Percentiles rank a stretch among this genome's conserved stretches.
Evolutionary conservation across 139 green algal species (phyloP).

Genomic region (Pedinophyceae sp.): DNA sequence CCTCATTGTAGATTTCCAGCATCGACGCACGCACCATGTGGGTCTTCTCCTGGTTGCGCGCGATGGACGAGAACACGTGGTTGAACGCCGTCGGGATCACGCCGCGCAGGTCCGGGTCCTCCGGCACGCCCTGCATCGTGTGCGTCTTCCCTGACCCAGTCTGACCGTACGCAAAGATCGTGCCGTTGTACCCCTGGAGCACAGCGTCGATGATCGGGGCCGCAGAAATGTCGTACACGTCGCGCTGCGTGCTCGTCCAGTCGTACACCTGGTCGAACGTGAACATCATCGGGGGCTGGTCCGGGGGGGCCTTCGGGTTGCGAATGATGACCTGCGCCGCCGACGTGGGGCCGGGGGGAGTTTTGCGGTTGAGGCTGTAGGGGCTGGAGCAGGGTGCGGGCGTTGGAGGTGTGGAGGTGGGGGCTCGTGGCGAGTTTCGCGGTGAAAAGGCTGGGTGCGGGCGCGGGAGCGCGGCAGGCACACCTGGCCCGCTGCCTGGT

Average conservation of each 20-base stretch:
- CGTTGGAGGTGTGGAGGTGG: no score
- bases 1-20: constrained; percentile 9
- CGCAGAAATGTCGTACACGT: constrained; percentile 51
- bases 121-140: constrained; percentile 8
- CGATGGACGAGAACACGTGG: constrained; percentile 18
- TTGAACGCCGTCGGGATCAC: not conserved
- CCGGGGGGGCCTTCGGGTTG: constrained; percentile 36
- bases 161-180: constrained; percentile 9
- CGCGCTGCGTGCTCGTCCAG: constrained; percentile 31
- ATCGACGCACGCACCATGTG: constrained; percentile 16
- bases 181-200: constrained; percentile 58
- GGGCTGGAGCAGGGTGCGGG: no score
- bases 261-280: constrained; percentile 63
- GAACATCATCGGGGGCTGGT: constrained; percentile 38
- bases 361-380: no score
- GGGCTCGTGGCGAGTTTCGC: no score
- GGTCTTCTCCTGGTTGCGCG: constrained; percentile 24
- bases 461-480: no score
- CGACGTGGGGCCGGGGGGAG: no score
- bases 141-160: constrained; percentile 11
- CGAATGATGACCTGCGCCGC: no score
- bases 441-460: no score
- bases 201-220: constrained; percentile 41
- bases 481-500: not conserved
- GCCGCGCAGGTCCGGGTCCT: constrained; percentile 5